A percentile compares a stretch with the other conserved stretches of the same genome.
Evolutionary conservation across 305 asterid genomes (phyloP).

Genomic region (Plantago rigida): DNA sequence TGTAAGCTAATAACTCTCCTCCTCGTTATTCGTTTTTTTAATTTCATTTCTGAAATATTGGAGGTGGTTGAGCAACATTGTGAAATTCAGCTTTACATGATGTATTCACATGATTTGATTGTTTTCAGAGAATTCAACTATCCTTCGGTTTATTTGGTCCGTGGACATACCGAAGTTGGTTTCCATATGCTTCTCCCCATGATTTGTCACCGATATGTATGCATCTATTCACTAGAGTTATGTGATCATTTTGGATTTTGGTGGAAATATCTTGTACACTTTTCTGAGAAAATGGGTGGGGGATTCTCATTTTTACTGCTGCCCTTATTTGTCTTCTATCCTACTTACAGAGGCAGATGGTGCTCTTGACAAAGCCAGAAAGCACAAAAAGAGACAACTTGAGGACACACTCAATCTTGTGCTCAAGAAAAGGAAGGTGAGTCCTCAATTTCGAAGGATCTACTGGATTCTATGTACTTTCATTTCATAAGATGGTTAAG

Average conservation of each 20-base stretch:
- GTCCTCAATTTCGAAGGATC: slow-evolving; percentile 3
- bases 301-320: slow-evolving; percentile 10
- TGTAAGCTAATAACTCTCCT: too few relatives aligned
- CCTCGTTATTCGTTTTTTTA: background rate
- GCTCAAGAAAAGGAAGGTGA: slow-evolving; percentile 85
- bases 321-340: slow-evolving; percentile 13
- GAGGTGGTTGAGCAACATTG: background rate
- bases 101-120: background rate
- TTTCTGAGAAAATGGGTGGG: background rate
- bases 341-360: slow-evolving; percentile 91
- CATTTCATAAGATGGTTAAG: background rate
- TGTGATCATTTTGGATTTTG: background rate
- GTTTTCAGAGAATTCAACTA: background rate
- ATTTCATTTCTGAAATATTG: too few relatives aligned
- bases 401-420: slow-evolving; percentile 96
- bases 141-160: slow-evolving; percentile 4
- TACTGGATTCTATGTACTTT: background rate
- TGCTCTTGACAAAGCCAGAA: slow-evolving; percentile 97
- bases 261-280: background rate
- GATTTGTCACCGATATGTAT: background rate
- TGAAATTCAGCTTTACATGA: background rate
- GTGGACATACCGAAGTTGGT: background rate
- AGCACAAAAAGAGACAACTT: slow-evolving; percentile 95
- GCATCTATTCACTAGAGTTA: background rate
- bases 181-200: slow-evolving; percentile 3